Percentiles rank a stretch among this genome's conserved stretches.
phyloP scores from a whole-genome alignment of 768 basidiomycete genomes.

The Calvatia gigantea region DNA sequence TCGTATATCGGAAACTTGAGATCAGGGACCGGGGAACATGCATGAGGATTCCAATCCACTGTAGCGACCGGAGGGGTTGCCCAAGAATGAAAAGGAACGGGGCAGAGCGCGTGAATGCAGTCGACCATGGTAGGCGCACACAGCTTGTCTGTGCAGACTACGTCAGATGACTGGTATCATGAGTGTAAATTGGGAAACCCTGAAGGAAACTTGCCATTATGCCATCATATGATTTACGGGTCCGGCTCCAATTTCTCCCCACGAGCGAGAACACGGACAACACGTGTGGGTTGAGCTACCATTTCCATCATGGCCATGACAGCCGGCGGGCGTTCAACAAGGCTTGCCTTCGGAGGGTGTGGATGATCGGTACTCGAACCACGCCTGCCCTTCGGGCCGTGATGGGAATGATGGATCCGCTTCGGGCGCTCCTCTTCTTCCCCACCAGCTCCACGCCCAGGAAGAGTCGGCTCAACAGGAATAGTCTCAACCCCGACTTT shows the following conservation, averaged over 20 bases:
- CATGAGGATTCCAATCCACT: neutral
- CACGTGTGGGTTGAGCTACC: constrained; percentile 68
- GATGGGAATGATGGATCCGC: constrained; percentile 20
- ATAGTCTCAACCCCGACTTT: constrained; percentile 57
- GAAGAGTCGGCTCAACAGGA: constrained; percentile 46
- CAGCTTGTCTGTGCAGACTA: neutral
- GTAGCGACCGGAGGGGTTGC: neutral
- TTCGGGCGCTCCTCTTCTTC: constrained; percentile 29
- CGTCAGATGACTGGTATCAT: neutral
- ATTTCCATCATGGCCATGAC: constrained; percentile 83
- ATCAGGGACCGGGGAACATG: neutral
- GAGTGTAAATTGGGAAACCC: neutral
- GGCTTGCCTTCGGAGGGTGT: constrained; percentile 25
- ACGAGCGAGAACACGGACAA: constrained; percentile 76
- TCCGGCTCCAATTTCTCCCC: constrained; percentile 79
- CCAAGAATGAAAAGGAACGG: neutral
- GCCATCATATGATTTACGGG: constrained; percentile 14
- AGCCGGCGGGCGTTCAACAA: constrained; percentile 76
- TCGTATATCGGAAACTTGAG: neutral
- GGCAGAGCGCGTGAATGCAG: constrained; percentile 7
- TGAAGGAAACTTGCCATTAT: neutral
- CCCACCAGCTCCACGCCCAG: constrained; percentile 25
- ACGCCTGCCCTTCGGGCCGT: constrained; percentile 22
- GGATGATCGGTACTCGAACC: constrained; percentile 20
- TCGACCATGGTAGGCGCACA: constrained; percentile 4